Evolutionary conservation across 306 rosid genomes (phyloP).

Genomic region (Pterocarpus macrocarpus): DNA sequence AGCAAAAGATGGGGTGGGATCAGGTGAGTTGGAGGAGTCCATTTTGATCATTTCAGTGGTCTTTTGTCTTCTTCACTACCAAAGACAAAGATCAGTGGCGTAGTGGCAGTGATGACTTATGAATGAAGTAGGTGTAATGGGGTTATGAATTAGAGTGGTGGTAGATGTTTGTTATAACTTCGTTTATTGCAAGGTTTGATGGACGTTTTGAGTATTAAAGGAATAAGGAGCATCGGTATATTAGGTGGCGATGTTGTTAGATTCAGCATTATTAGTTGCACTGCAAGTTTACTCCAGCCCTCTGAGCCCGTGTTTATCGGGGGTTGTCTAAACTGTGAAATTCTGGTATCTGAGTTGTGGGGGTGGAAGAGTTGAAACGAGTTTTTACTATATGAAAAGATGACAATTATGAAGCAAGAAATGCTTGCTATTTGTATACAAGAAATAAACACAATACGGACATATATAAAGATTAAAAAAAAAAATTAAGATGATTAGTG

Average conservation of each 20-base stretch:
- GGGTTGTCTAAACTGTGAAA: background rate
- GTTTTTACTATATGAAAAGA: background rate
- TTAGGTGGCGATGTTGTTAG: background rate
- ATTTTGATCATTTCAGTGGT: conserved; percentile 50
- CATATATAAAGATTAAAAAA: too few species aligned
- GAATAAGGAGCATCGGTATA: background rate
- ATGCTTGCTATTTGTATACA: too few species aligned
- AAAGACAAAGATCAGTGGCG: conserved; percentile 5
- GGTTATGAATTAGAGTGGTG: conserved; percentile 18
- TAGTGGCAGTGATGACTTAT: conserved; percentile 14
- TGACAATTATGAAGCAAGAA: background rate
- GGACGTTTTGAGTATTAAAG: background rate
- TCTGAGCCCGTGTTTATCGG: too few species aligned
- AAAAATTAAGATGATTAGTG: too few species aligned
- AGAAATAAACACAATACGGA: too few species aligned
- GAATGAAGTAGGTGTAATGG: conserved; percentile 40
- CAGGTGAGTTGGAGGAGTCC: conserved; percentile 67
- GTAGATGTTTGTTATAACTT: conserved; percentile 49
- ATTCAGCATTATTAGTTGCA: conserved; percentile 28
- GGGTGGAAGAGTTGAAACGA: conserved; percentile 10
- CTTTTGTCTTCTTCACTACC: conserved; percentile 3
- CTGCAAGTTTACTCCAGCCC: conserved; percentile 8
- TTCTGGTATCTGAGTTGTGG: background rate
- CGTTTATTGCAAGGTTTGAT: conserved; percentile 34
- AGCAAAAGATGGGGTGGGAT: conserved; percentile 65